Conservation (phyloP, 1,284 basidiomycete genomes). For the Afroboletus lepidellus region DNA sequence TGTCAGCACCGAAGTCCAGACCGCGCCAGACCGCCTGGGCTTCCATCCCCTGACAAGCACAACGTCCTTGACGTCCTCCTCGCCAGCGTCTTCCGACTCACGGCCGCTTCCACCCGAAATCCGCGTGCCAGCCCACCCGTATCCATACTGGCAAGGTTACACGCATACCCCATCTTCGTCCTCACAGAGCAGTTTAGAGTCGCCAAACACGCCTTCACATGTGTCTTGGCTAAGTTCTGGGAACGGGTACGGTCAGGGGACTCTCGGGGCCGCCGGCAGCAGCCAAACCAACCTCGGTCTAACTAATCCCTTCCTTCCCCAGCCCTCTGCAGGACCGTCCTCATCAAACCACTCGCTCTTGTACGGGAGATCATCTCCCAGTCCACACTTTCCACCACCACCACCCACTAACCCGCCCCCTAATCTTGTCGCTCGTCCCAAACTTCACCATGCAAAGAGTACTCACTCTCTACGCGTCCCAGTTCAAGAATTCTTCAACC, state of each 20-base stretch:
- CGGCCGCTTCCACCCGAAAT: conserved; percentile 33
- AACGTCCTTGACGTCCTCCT: conserved; percentile 15
- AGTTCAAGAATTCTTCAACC: conserved; percentile 35
- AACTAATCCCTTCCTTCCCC: conserved; percentile 7
- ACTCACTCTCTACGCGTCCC: conserved; percentile 37
- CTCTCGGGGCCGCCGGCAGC: conserved; percentile 3
- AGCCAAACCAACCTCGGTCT: conserved; percentile 7
- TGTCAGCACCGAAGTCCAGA: conserved; percentile 31
- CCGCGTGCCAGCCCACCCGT: conserved; percentile 33
- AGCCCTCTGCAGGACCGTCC: conserved; percentile 11
- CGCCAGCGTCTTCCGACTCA: conserved; percentile 19
- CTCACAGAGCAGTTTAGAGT: conserved; percentile 36
- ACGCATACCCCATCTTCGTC: conserved; percentile 31
- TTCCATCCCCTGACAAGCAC: conserved; percentile 25
- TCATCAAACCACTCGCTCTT: conserved; percentile 15
- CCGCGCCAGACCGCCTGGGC: conserved; percentile 14
- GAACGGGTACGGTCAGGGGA: conserved; percentile 13
- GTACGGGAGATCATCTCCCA: conserved; percentile 28
- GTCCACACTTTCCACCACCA: conserved; percentile 27
- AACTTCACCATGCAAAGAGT: conserved; percentile 31
- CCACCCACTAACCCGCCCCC: conserved; percentile 31
- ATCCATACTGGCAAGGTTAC: conserved; percentile 35
- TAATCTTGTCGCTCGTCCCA: conserved; percentile 22
- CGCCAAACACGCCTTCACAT: conserved; percentile 35
- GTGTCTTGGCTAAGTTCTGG: conserved; percentile 37